phyloP scores from a whole-genome alignment of 345 rosid species.

The Aquilaria malaccensis region DNA sequence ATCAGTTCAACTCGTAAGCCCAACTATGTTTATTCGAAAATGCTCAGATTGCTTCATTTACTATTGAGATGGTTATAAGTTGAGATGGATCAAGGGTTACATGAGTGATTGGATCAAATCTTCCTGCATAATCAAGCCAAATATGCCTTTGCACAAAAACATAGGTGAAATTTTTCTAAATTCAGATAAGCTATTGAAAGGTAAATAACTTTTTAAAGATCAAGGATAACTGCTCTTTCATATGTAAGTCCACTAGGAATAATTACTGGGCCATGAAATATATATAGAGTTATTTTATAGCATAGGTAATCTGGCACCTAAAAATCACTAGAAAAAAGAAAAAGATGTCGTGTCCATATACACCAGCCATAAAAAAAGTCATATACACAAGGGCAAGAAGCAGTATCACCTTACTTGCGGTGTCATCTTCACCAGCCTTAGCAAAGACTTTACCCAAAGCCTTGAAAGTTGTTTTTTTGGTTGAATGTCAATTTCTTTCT shows the following conservation, averaged over 20 bases:
- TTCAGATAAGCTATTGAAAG: background rate
- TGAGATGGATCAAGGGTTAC: conserved; percentile 46
- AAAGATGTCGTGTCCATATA: too few species aligned
- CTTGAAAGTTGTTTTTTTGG: conserved; percentile 34
- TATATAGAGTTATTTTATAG: conserved; percentile 85
- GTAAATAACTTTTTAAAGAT: conserved; percentile 57
- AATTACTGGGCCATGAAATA: conserved; percentile 82
- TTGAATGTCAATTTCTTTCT: conserved; percentile 31
- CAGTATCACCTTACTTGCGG: conserved; percentile 47
- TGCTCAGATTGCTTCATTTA: conserved; percentile 86
- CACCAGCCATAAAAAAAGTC: too few species aligned
- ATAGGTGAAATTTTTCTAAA: background rate
- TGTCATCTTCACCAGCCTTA: conserved; percentile 64
- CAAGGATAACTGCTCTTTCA: conserved; percentile 81
- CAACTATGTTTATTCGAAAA: conserved; percentile 66
- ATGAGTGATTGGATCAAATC: conserved; percentile 82
- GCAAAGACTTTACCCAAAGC: conserved; percentile 50
- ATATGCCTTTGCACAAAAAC: background rate
- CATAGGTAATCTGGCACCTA: conserved; percentile 94
- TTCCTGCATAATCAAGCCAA: conserved; percentile 51
- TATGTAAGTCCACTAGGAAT: conserved; percentile 86
- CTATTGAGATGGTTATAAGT: conserved; percentile 63
- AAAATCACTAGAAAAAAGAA: conserved; percentile 1
- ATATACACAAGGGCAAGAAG: background rate
- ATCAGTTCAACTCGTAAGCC: conserved; percentile 46